Conservation (phyloP, 371 early-diverging fungal species). For the Blakeslea trispora region DNA sequence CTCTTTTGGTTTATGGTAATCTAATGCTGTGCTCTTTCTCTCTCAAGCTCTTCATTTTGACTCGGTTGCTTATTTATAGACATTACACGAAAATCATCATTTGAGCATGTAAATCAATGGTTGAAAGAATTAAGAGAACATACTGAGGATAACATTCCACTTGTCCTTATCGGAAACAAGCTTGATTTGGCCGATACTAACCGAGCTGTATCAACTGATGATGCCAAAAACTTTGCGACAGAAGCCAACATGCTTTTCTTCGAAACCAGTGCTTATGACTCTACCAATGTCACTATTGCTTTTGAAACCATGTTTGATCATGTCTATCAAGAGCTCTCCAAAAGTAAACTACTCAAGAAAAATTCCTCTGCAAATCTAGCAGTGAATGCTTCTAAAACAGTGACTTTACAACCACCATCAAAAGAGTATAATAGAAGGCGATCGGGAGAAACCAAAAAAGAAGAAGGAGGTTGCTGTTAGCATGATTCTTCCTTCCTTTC, state of each 20-base stretch:
- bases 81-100: conserved; percentile 94
- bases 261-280: conserved; percentile 92
- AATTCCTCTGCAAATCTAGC: conserved; percentile 3
- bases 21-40: no score
- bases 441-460: not conserved
- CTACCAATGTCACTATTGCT: conserved; percentile 80
- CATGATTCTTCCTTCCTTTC: not conserved
- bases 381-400: not conserved
- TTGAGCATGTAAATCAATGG: conserved; percentile 92
- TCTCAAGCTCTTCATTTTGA: not conserved
- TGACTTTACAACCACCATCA: not conserved
- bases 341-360: conserved; percentile 16
- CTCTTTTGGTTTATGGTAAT: conserved; percentile 48
- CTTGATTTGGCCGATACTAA: conserved; percentile 85
- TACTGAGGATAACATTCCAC: conserved; percentile 88
- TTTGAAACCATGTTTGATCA: conserved; percentile 54
- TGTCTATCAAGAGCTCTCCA: conserved; percentile 20
- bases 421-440: not conserved
- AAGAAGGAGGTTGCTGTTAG: not conserved
- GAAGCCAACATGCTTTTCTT: conserved; percentile 82
- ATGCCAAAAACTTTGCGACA: conserved; percentile 80
- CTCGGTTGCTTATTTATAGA: conserved; percentile 51
- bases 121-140: conserved; percentile 96
- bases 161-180: conserved; percentile 99
- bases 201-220: conserved; percentile 56